Evolutionary conservation across 73 alveolate species (phyloP), one percentile per base, ranked within the genome.

Genomic region (Halteria grandinella): DNA sequence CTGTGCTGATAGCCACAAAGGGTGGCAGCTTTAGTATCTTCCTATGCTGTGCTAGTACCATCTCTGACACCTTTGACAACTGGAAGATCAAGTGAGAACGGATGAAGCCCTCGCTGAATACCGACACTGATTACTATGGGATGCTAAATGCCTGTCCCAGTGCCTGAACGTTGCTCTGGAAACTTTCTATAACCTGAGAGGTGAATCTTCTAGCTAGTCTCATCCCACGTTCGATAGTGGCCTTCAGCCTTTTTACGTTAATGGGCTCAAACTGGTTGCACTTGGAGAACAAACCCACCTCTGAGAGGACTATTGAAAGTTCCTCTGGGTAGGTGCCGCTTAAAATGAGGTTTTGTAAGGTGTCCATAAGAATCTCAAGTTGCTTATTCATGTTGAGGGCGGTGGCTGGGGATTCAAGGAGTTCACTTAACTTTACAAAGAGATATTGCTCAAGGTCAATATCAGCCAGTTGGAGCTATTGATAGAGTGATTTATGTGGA

Each of bases 101-200:
- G 49, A 88, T 89, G 66, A 91, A 91, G 39, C 95, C 86, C 84
- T 94, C 98, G 0, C 87, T 87, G 81, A 91, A 94, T 27, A 94
- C 97, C 41, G 62, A 75, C 31, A 83, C 91, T 1, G 97, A 78
- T 37, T 87, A 74, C 53, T 54, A 63, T 45, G 86, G 73, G 25
- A 93, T 82, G 28, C 59, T 51, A 57, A 90, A 81, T 39, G 78
- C 86, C 63, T 55, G 50, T 15, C 98, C 98, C 52, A 94, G 69
- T 49, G 27, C 60, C 25, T 86, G 40, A 49, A 88, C 95, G 34
- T 91, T 80, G 25, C 79, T 85, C 51, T 85, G 53, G 73, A 90
- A 90, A 4, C 62, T 62, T 27, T 59, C 73, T 0, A 60, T 1
- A 12, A 62, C 49, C 23, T 37, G 14, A 1, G 41, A 6, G 29